Evolutionary conservation across 192 early-diverging fungal genomes (phyloP), one percentile per base, ranked within the genome.

Genomic region (Spizellomyces sp.): DNA sequence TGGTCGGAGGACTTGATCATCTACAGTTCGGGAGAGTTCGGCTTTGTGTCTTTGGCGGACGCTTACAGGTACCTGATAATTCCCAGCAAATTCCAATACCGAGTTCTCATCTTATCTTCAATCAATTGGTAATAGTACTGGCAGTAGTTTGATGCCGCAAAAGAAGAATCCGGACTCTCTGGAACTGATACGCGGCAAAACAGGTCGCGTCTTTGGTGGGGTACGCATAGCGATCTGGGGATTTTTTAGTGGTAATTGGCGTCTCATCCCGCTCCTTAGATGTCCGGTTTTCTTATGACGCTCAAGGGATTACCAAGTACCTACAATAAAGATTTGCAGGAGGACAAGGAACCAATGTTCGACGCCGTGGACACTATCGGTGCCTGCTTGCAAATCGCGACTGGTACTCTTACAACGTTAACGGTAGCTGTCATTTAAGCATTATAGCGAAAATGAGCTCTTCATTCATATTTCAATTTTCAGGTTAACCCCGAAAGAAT

Each of bases 261-360:
- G 66, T 42, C 1, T 19, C 50, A 22, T 22, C 17, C 10, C 61
- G 54, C 48, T 14, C 75, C 90, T 76, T 36, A 36, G 27, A 90
- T 96, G 91, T 76, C 91, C 56, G 95, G 95, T 6, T 98, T 99
- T 75, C 89, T 99, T 88, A 99, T 99, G 97, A 93, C 95, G 4
- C 88, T 94, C 83, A 99, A 99, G 84, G 97, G 95, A 8, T 83
- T 95, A 64, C 95, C 97, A 9, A 93, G 91, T 77, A 99, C 97
- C 9, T 99, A 99, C 84, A 99, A 99, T 85, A 98, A 98, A 81
- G 97, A 98, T 75, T 86, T 99, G 67, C 97, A 99, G 80, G 97
- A 98, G 80, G 97, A 98, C 80, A 99, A 99, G 83, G 97, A 99
- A 78, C 95, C 97, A 43, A 87, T 99, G 82, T 99, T 99, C 83